phyloP scores from a whole-genome alignment of 1,284 basidiomycete species.

The Ceratobasidium theobromae region DNA sequence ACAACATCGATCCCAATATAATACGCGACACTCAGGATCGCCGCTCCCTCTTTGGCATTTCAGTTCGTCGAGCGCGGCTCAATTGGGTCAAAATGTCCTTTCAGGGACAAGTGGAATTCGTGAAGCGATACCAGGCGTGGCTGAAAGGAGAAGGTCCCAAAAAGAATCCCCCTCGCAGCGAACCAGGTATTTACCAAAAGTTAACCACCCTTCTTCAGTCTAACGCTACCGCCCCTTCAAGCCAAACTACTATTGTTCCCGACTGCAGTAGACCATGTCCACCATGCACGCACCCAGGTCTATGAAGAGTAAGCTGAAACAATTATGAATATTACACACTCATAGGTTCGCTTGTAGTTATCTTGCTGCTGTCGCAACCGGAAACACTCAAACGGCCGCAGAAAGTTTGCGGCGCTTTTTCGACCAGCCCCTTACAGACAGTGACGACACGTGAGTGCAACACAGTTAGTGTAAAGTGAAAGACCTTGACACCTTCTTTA shows the following conservation, averaged over 20 bases:
- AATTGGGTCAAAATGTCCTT: slow-evolving; percentile 74
- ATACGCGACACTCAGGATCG: slow-evolving; percentile 37
- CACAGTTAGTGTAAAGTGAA: slow-evolving; percentile 2
- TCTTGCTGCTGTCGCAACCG: slow-evolving; percentile 60
- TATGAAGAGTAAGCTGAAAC: slow-evolving; percentile 57
- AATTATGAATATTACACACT: not conserved
- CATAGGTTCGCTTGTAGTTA: slow-evolving; percentile 52
- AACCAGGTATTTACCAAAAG: not conserved
- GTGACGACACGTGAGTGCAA: slow-evolving; percentile 67
- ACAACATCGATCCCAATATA: not conserved
- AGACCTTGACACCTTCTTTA: slow-evolving; percentile 41
- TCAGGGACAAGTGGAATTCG: slow-evolving; percentile 46
- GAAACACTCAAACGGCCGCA: slow-evolving; percentile 65
- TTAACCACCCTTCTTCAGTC: not conserved
- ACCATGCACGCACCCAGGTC: slow-evolving; percentile 54
- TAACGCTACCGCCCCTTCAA: not conserved
- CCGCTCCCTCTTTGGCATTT: slow-evolving; percentile 78
- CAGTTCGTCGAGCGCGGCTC: slow-evolving; percentile 69
- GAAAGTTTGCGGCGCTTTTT: slow-evolving; percentile 75
- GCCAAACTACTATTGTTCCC: slow-evolving; percentile 55
- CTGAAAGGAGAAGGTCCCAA: slow-evolving; percentile 2
- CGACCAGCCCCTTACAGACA: slow-evolving; percentile 77
- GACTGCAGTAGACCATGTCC: slow-evolving; percentile 54
- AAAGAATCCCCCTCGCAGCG: not conserved
- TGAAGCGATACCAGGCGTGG: slow-evolving; percentile 19